Evolutionary conservation across 225 moss, liverwort and hornwort genomes (phyloP).

Genomic region (Neckera pumila): DNA sequence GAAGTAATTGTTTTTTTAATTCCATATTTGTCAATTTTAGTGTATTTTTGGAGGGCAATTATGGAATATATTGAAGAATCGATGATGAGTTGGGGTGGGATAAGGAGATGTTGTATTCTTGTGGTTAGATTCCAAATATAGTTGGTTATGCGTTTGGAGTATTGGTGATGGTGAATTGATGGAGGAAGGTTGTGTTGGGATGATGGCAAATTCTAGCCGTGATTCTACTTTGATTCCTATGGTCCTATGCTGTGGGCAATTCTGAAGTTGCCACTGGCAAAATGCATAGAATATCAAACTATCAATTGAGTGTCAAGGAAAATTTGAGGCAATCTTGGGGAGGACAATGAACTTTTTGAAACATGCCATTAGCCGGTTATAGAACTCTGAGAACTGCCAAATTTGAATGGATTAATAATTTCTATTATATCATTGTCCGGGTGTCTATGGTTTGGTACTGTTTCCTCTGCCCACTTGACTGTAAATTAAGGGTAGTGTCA

Average conservation of each 20-base stretch:
- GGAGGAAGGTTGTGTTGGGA: too few relatives aligned
- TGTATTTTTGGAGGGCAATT: too few relatives aligned
- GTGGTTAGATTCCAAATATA: too few relatives aligned
- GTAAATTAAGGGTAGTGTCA: background rate
- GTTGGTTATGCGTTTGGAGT: too few relatives aligned
- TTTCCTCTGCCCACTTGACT: background rate
- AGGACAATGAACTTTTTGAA: background rate
- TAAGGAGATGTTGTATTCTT: too few relatives aligned
- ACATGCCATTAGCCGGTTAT: background rate
- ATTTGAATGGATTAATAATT: background rate
- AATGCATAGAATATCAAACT: background rate
- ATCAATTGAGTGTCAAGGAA: background rate
- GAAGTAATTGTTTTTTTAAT: too few relatives aligned
- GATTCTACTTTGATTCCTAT: too few relatives aligned
- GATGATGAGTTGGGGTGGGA: too few relatives aligned
- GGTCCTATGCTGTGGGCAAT: background rate
- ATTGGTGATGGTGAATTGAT: too few relatives aligned
- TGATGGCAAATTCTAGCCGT: too few relatives aligned
- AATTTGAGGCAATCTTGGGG: background rate
- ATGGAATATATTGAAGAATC: too few relatives aligned
- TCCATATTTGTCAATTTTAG: too few relatives aligned
- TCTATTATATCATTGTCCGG: background rate
- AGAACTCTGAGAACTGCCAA: background rate
- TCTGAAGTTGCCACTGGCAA: background rate
- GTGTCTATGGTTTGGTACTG: fast-evolving